These are phyloP conservation scores for Cucurbita moschata DNA, from an alignment of 306 rosid species.

Conservation along the genomic window DNA sequence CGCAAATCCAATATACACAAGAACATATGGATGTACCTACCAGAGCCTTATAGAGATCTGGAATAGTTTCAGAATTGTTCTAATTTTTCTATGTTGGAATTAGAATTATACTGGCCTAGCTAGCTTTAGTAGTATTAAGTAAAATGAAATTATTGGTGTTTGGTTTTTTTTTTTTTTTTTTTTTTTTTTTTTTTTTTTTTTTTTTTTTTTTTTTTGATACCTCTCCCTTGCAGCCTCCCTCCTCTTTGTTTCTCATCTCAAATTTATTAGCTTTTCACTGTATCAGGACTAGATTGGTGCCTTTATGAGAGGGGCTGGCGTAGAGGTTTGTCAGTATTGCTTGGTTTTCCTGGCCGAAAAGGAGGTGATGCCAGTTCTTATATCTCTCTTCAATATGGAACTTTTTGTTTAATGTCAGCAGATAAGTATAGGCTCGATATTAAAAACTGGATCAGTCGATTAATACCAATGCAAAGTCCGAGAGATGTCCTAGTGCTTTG, in stretches of 20 bases:
- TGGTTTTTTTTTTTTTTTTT: not conserved
- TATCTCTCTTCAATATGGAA: not conserved
- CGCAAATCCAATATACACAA: not conserved
- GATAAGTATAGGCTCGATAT: not conserved
- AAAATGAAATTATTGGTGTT: not conserved
- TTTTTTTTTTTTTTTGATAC: not conserved
- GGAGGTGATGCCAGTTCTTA: constrained; percentile 46
- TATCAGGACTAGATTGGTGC: constrained; percentile 60
- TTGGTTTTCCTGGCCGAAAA: constrained; percentile 91
- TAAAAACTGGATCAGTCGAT: not conserved
- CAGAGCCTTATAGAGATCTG: not conserved
- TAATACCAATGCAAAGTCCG: not conserved
- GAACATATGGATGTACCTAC: not conserved
- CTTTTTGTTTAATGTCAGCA: not conserved
- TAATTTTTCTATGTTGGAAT: not conserved
- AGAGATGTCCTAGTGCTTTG: not conserved
- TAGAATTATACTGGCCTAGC: not conserved
- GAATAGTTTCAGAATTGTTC: not conserved
- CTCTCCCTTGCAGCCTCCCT: not conserved
- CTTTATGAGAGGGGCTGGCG: constrained; percentile 99
- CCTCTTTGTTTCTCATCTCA: constrained; percentile 3
- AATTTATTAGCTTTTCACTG: constrained; percentile 17
- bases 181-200: no score
- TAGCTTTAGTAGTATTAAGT: not conserved
- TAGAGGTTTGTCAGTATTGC: constrained; percentile 46